A percentile compares a stretch with the other conserved stretches of the same genome.
Conservation (phyloP, 352 stramenopile species). For the Poterioochromonas sp. region DNA sequence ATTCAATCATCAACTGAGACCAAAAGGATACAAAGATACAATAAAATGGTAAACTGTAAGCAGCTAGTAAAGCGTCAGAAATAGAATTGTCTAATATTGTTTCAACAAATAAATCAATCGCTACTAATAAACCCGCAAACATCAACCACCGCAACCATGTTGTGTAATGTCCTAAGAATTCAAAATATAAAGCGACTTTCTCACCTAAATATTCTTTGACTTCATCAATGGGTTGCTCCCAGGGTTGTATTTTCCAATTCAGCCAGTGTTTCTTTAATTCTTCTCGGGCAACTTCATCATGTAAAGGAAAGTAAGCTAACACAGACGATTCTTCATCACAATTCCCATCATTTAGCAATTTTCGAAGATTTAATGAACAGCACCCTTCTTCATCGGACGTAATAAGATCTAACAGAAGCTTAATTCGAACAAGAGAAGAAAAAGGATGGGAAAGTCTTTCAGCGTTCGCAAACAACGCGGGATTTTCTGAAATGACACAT, state of each 20-base stretch:
- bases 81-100: slow-evolving; percentile 14
- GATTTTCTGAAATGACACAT: too few species aligned
- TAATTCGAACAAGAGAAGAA: not conserved
- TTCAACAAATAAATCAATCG: not conserved
- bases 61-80: not conserved
- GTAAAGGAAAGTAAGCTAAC: slow-evolving; percentile 16
- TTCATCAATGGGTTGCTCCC: slow-evolving; percentile 40
- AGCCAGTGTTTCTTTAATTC: not conserved
- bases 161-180: slow-evolving; percentile 73
- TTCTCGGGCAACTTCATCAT: not conserved
- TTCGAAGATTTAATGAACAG: not conserved
- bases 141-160: slow-evolving; percentile 62
- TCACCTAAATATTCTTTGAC: slow-evolving; percentile 43
- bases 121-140: slow-evolving; percentile 50
- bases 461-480: not conserved
- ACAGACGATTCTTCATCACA: not conserved
- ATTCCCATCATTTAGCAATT: slow-evolving; percentile 1
- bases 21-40: slow-evolving; percentile 20
- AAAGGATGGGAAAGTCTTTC: not conserved
- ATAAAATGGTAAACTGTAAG: slow-evolving; percentile 46
- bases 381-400: not conserved
- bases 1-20: slow-evolving; percentile 64
- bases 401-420: not conserved
- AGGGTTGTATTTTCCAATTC: slow-evolving; percentile 20
- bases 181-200: slow-evolving; percentile 75